Evolutionary conservation across 306 rosid genomes (phyloP), one percentile per base, ranked within the genome.

Genomic region (Trifolium dubium): DNA sequence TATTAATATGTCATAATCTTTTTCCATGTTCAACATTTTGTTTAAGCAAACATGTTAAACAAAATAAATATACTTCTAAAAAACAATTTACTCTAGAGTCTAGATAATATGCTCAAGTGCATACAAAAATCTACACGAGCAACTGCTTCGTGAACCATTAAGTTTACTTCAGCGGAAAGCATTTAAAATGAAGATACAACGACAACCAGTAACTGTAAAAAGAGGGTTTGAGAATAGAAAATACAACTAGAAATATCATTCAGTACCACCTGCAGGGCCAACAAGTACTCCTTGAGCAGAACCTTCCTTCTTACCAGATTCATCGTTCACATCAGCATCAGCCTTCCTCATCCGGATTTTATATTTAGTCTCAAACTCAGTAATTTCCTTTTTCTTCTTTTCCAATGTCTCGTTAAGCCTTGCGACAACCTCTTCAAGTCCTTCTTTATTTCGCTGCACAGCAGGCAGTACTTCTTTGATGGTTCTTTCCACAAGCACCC

Each of bases 401-500:
- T 87, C 97, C 89, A 94, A 47, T 4, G 92, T 83, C 75, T 89
- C 98, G 1, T 94, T 89, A 46, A 94, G 88, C 88, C 98, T 79
- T 0, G 87, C 78, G 69, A 89, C 79, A 6, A 94, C 97, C 88
- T 91, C 98, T 83, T 91, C 95, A 13, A 94, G 80, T 28, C 98
- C 98, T 47, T 94, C 98, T 63, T 88, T 91, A 72, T 94, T 94
- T 72, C 95, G 88, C 84, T 83, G 92, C 61, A 94, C 98, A 2
- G 98, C 98, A 30, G 98, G 98, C 86, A 88, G 58, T 73, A 94
- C 98, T 80, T 94, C 98, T 62, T 85, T 88, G 84, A 91, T 85
- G 51, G 98, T 94, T 88, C 98, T 89, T 87, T 94, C 98, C 77
- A 94, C 98, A 83, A 94, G 91, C 50, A 94, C 97, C 31, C 97